Conservation (phyloP, 1,284 basidiomycete genomes). For the Apiotrichum siamense region DNA sequence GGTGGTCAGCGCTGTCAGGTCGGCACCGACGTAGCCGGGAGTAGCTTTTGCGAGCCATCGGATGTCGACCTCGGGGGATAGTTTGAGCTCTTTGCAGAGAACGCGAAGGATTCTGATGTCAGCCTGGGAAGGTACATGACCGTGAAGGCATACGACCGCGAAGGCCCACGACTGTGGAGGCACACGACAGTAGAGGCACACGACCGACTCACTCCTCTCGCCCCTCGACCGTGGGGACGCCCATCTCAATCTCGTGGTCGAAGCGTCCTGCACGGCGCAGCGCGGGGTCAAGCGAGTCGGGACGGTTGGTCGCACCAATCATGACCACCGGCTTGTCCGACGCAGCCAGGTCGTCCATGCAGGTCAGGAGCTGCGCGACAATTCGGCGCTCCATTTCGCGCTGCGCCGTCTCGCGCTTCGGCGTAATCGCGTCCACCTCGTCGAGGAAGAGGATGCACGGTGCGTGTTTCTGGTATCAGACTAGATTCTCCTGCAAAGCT, state of each 20-base stretch:
- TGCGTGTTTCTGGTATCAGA: conserved; percentile 61
- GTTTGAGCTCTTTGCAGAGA: conserved; percentile 33
- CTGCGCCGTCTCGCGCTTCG: conserved; percentile 93
- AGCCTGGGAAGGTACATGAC: no score
- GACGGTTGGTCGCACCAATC: conserved; percentile 92
- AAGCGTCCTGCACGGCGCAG: conserved; percentile 88
- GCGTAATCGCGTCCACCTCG: conserved; percentile 96
- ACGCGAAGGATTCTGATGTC: conserved; percentile 66
- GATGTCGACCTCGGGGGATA: conserved; percentile 40
- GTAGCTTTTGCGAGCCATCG: conserved; percentile 74
- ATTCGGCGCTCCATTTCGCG: conserved; percentile 97
- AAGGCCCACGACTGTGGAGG: no score
- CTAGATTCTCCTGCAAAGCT: neutral
- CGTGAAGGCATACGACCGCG: no score
- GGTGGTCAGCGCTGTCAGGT: conserved; percentile 81
- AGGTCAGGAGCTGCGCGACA: conserved; percentile 93
- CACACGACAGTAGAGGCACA: neutral
- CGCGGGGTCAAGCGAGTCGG: conserved; percentile 89
- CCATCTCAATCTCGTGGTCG: conserved; percentile 96
- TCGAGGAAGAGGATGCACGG: conserved; percentile 91
- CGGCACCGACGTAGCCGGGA: conserved; percentile 95
- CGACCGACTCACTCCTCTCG: conserved; percentile 58
- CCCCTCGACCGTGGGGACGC: conserved; percentile 85
- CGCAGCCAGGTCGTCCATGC: conserved; percentile 65
- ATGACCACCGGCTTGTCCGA: conserved; percentile 72